Base-by-base conservation (phyloP, 345 rosid genomes). In the Ricinus communis region DNA sequence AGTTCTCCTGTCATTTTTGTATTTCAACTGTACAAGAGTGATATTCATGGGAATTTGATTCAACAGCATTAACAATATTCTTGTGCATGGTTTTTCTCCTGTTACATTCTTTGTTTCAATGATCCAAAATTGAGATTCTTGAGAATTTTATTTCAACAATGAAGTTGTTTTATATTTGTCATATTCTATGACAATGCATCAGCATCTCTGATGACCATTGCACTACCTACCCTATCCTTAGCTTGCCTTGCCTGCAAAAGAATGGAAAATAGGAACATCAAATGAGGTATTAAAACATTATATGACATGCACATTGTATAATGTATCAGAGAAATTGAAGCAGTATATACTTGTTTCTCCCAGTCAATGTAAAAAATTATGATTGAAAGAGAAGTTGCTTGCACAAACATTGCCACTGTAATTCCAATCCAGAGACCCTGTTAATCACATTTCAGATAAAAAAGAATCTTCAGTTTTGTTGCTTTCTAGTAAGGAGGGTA, bases 231-330 rank as follows among this genome's bases (percentile, higher is more conserved):
- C 30, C 67, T 36, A 24, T 71, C 60, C 1, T 27, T 50, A 24
- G 74, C 74, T 50, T 61, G 61, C 60, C 19, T 62, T 25, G 67
- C 66, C 74, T 71, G 60, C 36, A 54, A 50, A 9, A 40, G 12
- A 41, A 27, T 0, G 18, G 46, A 56, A 19, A n/a, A 28, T 15
- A 28, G 13, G 5, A 45, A 28, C 56, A 58, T 50, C 22, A 21
- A 27, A 47, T 31, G 7, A 43, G 47, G 47, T 3, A 43, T 8
- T 43, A 12, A 43, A 12, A 43, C 47, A 4, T 8, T 43, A 43
- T 9, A 33, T 2, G 38, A 33, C 2, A 33, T 33, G 38, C 4
- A 6, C 2, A 33, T 9, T 11, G 1, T 8, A 43, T 43, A 4
- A 43, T 4, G 47, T 43, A 43, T 8, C 13, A 43, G 47, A 43